Base-by-base conservation (phyloP, 495 filamentous ascomycete genomes). In the Elasticomyces elasticus region DNA sequence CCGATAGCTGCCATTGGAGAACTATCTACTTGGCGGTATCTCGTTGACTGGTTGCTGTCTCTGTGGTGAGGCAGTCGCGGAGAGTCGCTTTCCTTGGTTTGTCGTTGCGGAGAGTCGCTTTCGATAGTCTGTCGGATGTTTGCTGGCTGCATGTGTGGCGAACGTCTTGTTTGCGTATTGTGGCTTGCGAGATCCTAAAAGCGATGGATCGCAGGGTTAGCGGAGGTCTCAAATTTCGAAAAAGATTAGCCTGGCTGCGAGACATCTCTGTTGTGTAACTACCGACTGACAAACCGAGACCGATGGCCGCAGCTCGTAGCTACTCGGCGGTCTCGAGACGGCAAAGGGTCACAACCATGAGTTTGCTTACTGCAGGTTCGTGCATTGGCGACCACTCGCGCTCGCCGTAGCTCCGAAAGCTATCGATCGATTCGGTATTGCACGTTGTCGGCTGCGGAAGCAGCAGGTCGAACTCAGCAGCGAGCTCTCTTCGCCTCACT, bases 391-490 rank as follows among this genome's bases (percentile, higher is more conserved):
- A 24, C 51, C 51, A 54, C 26, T 60, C 57, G 6, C 27, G 43
- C 1, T 27, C 17, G 6, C 28, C 23, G 37, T 60, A 60, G 51
- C 42, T 47, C 30, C 15, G 19, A 41, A 47, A 55, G 24, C n/a
- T 13, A 31, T 55, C 52, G 22, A 55, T 28, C 33, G 45, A 46
- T 2, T 51, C 22, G 3, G 37, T 51, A 42, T 60, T 60, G 10
- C 31, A 35, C 2, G 38, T 60, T 1, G 57, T 55, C 15, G 57
- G 57, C 3, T 51, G 42, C 15, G 57, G 57, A 7, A 60, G 46
- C 11, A 60, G 27, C 11, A 47, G 51, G 11, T 15, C 20, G 1
- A 61, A 22, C 5, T 50, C 31, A 7, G 6, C 2, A 9, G 15
- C 38, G 6, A 31, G 30, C 45, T 61, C 54, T 6, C 48, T 28